phyloP scores from a whole-genome alignment of 768 basidiomycete species.

The Russula sp. region DNA sequence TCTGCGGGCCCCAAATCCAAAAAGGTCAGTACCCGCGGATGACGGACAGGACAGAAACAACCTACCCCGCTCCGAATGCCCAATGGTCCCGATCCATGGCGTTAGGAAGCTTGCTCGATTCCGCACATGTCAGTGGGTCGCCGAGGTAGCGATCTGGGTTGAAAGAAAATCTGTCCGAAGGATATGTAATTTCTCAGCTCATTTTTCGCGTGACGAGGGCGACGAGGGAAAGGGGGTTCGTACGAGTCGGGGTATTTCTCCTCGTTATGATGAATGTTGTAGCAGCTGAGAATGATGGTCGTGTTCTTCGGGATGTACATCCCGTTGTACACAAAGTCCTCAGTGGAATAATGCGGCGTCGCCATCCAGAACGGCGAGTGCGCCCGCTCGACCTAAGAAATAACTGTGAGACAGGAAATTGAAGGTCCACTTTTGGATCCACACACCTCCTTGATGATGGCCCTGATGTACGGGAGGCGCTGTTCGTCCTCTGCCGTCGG shows the following conservation, averaged over 20 bases:
- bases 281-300: constrained; percentile 28
- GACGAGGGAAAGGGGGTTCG: constrained; percentile 22
- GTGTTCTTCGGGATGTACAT: constrained; percentile 31
- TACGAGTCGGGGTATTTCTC: constrained; percentile 38
- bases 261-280: constrained; percentile 28
- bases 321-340: constrained; percentile 31
- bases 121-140: constrained; percentile 35
- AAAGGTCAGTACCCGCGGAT: too few species aligned
- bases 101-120: constrained; percentile 40
- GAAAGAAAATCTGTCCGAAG: constrained; percentile 25
- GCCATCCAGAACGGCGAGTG: constrained; percentile 30
- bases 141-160: constrained; percentile 43
- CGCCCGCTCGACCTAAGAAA: constrained; percentile 25
- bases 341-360: constrained; percentile 29
- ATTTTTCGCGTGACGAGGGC: too few species aligned
- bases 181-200: not conserved
- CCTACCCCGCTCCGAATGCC: constrained; percentile 46
- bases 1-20: constrained; percentile 12
- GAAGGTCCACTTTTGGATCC: not conserved
- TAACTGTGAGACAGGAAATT: not conserved
- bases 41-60: not conserved
- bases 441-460: constrained; percentile 29
- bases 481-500: constrained; percentile 27
- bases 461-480: constrained; percentile 27
- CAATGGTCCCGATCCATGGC: constrained; percentile 45